These are phyloP conservation scores for Puccinia hordei DNA, from an alignment of 1,284 basidiomycete species.

Conservation along the genomic window DNA sequence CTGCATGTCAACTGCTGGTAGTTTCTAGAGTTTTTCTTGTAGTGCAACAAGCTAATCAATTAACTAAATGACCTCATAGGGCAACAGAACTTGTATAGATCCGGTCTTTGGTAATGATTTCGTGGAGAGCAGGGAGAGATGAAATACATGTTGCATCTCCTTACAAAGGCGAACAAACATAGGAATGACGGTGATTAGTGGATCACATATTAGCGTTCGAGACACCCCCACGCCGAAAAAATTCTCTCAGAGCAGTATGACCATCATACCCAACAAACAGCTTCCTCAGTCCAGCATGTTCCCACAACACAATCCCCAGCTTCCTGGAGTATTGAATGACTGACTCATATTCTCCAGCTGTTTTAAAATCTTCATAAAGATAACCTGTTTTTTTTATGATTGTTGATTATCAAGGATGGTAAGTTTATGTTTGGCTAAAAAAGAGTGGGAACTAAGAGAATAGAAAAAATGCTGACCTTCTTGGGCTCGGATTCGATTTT, in stretches of 20 bases:
- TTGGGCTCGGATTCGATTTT: constrained; percentile 81
- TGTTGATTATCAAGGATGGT: background rate
- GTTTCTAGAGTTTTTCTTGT: too few species aligned
- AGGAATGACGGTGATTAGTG: background rate
- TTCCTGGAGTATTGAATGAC: constrained; percentile 82
- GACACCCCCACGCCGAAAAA: constrained; percentile 62
- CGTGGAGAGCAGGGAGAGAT: too few species aligned
- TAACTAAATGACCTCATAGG: too few species aligned
- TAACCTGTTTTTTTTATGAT: constrained; percentile 66
- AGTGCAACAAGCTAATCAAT: too few species aligned
- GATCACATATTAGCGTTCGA: constrained; percentile 26
- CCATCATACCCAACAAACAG: constrained; percentile 82
- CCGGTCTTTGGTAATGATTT: too few species aligned
- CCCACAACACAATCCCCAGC: constrained; percentile 75
- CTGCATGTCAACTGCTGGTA: too few species aligned
- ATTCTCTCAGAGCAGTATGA: constrained; percentile 74
- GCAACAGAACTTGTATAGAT: too few species aligned
- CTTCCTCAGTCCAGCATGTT: constrained; percentile 69
- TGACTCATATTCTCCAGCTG: constrained; percentile 80
- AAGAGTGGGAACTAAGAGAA: background rate
- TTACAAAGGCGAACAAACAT: too few species aligned
- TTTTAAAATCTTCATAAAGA: constrained; percentile 82
- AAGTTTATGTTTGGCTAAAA: background rate
- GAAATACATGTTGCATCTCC: too few species aligned
- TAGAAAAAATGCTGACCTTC: constrained; percentile 67